Conservation (phyloP, 176 grass and related monocot species). For the Coix lacrymajobi region DNA sequence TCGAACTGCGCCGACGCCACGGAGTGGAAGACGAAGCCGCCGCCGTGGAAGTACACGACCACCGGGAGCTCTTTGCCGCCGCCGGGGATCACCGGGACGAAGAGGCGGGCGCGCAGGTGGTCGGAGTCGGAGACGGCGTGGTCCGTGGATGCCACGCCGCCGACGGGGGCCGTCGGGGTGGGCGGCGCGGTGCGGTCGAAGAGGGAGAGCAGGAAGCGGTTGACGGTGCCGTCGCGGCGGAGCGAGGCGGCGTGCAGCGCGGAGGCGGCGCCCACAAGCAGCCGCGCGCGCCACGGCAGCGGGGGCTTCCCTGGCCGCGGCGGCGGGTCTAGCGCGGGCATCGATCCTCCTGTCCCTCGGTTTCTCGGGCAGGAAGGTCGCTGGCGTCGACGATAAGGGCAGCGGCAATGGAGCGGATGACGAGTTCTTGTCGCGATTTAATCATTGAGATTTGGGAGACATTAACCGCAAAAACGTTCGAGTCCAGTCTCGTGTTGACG, state of each 20-base stretch:
- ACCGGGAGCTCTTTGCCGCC: not conserved
- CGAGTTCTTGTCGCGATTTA: not conserved
- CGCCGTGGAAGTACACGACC: conserved; percentile 54
- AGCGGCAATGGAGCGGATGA: not conserved
- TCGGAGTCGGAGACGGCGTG: conserved; percentile 21
- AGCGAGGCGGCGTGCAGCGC: conserved; percentile 16
- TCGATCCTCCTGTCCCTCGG: not conserved
- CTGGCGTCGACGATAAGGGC: not conserved
- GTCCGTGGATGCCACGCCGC: conserved; percentile 46
- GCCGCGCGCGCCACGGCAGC: conserved; percentile 30
- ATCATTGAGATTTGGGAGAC: no score
- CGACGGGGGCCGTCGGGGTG: not conserved
- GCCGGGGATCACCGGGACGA: not conserved
- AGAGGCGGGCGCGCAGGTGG: conserved; percentile 20
- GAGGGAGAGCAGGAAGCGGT: conserved; percentile 42
- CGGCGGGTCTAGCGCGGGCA: not conserved
- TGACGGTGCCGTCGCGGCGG: conserved; percentile 49
- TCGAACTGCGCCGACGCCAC: conserved; percentile 19
- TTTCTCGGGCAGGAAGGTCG: not conserved
- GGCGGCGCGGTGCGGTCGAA: conserved; percentile 19
- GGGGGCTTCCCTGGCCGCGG: not conserved
- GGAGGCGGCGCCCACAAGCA: not conserved
- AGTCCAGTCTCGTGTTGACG: no score
- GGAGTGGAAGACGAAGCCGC: conserved; percentile 44
- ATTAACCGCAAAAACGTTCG: not conserved